Percentiles rank a stretch among this genome's conserved stretches.
Conservation (phyloP, 371 early-diverging fungal genomes). For the Mucor lusitanicus region DNA sequence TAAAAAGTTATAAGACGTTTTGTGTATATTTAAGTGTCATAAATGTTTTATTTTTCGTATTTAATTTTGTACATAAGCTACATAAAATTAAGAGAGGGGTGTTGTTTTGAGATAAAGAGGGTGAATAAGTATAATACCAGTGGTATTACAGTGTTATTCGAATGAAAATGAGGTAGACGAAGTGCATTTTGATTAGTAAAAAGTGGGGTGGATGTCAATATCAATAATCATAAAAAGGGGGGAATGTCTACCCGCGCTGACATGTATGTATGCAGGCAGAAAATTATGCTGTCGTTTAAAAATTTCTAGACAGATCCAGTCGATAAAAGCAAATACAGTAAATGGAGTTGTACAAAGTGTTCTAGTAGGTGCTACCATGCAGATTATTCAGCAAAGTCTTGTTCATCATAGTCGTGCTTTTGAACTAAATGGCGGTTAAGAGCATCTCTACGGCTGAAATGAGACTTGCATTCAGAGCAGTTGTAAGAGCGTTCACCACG, state of each 20-base stretch:
- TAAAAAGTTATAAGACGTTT: not conserved
- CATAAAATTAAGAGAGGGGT: not conserved
- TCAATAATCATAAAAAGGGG: not conserved
- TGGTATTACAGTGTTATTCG: constrained; percentile 11
- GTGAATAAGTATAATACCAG: constrained; percentile 5
- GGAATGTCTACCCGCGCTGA: not conserved
- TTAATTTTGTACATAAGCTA: not conserved
- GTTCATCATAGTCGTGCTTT: constrained; percentile 10
- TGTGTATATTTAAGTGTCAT: not conserved
- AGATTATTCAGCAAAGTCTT: constrained; percentile 1
- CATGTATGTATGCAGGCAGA: not conserved
- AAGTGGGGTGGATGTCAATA: constrained; percentile 4
- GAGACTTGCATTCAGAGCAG: constrained; percentile 55
- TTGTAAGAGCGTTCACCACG: constrained; percentile 49
- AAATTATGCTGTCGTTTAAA: not conserved
- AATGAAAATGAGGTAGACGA: constrained; percentile 2
- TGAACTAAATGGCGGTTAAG: constrained; percentile 41
- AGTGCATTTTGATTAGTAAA: not conserved
- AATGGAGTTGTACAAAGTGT: not conserved
- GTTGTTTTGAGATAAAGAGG: not conserved
- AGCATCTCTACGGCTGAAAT: constrained; percentile 69
- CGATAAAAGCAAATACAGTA: not conserved
- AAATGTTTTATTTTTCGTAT: not conserved
- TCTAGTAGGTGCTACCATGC: not conserved
- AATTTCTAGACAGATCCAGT: not conserved